These are phyloP conservation scores for Choiromyces venosus DNA, from an alignment of 495 filamentous ascomycete genomes.

Conservation along the genomic window DNA sequence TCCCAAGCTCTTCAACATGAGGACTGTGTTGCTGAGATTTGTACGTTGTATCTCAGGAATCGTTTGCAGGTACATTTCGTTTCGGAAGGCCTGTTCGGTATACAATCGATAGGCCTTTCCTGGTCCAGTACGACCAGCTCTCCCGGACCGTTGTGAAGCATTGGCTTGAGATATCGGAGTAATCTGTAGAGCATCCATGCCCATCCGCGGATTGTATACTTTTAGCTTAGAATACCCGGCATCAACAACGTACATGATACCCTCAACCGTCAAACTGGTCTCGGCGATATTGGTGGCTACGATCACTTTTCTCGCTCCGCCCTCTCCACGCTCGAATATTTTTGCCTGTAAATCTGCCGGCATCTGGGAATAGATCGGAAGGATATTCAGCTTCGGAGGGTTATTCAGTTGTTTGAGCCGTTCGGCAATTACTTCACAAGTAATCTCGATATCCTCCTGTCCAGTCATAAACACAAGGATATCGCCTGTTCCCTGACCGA, in stretches of 20 bases:
- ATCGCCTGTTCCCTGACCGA: conserved; percentile 84
- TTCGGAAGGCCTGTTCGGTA: conserved; percentile 89
- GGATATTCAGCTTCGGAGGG: conserved; percentile 86
- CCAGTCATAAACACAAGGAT: conserved; percentile 99
- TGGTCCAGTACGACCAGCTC: conserved; percentile 90
- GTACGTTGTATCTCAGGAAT: conserved; percentile 98
- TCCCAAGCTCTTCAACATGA: conserved; percentile 88
- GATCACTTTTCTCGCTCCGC: conserved; percentile 92
- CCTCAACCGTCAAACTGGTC: conserved; percentile 95
- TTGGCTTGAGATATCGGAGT: conserved; percentile 98
- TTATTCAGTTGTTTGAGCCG: conserved; percentile 87
- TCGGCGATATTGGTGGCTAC: conserved; percentile 99
- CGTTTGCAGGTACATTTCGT: conserved; percentile 94
- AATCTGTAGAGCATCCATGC: conserved; percentile 98
- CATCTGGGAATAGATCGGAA: conserved; percentile 99
- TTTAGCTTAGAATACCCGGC: conserved; percentile 95
- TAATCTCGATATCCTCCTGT: conserved; percentile 96
- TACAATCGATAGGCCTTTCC: conserved; percentile 93
- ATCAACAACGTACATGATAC: conserved; percentile 99
- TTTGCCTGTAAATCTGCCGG: conserved; percentile 95
- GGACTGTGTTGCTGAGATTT: conserved; percentile 88
- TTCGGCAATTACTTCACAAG: conserved; percentile 87
- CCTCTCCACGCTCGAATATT: conserved; percentile 86
- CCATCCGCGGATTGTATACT: conserved; percentile 97
- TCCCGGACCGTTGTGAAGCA: conserved; percentile 83